Conservation (phyloP, 2,329 filamentous ascomycete genomes). For the Pseudovirgaria hyperparasitica region DNA sequence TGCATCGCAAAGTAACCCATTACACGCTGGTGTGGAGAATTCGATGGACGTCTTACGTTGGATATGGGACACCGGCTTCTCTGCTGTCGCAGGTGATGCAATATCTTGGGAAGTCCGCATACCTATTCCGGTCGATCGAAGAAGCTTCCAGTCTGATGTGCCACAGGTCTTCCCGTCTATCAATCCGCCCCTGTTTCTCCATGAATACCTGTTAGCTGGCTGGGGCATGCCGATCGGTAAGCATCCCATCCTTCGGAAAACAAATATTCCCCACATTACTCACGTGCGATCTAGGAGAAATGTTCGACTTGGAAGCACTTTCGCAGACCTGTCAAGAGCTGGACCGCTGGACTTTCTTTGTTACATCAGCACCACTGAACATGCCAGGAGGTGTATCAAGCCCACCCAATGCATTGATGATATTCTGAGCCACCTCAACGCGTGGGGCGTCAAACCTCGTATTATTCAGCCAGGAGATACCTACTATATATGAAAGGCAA, state of each 20-base stretch:
- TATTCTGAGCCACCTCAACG: conserved; percentile 11
- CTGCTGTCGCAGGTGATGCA: conserved; percentile 25
- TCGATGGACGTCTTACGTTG: conserved; percentile 20
- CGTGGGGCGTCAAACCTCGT: background rate
- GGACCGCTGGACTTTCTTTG: conserved; percentile 45
- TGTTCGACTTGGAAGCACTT: conserved; percentile 36
- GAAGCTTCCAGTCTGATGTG: background rate
- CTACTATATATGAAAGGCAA: background rate
- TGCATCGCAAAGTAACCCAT: conserved; percentile 16
- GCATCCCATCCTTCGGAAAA: no score
- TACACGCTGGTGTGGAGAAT: conserved; percentile 22
- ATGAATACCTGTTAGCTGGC: conserved; percentile 19
- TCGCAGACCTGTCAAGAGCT: conserved; percentile 40
- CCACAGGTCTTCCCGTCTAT: conserved; percentile 1
- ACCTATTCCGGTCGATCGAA: background rate
- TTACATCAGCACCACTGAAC: conserved; percentile 48
- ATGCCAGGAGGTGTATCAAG: conserved; percentile 34
- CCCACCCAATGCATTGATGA: conserved; percentile 22
- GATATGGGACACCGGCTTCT: conserved; percentile 24
- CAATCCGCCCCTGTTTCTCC: conserved; percentile 15
- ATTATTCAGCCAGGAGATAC: background rate
- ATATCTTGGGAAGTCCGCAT: conserved; percentile 26
- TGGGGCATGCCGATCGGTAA: conserved; percentile 21
- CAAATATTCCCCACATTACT: conserved; percentile 7
- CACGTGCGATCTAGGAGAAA: conserved; percentile 13